Conservation (phyloP, 225 moss, liverwort and hornwort species). For the Pleurozium schreberi region DNA sequence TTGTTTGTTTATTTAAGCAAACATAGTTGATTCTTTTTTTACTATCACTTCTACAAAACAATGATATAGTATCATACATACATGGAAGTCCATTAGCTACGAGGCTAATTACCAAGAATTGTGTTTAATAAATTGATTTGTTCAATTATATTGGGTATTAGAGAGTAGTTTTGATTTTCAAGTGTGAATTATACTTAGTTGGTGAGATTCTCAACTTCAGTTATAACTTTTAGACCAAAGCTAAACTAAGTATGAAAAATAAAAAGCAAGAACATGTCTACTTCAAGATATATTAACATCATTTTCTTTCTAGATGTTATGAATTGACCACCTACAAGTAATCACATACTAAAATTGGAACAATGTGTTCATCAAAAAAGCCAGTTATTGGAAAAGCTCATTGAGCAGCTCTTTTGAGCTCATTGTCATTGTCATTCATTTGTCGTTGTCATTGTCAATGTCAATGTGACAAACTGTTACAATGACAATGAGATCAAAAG, state of each 20-base stretch:
- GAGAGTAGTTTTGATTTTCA: not conserved
- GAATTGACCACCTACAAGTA: not conserved
- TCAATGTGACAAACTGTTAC: too few relatives aligned
- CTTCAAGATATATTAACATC: not conserved
- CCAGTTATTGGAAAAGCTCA: too few relatives aligned
- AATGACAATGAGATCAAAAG: too few relatives aligned
- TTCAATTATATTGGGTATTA: not conserved
- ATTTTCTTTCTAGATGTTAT: not conserved
- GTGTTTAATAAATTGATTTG: not conserved
- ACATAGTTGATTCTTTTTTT: not conserved
- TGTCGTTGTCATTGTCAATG: too few relatives aligned
- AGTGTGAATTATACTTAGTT: not conserved
- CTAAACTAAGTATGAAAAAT: not conserved
- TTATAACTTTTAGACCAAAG: not conserved
- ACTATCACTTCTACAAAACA: not conserved
- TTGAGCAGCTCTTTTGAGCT: too few relatives aligned
- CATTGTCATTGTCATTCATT: too few relatives aligned
- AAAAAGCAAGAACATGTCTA: rapidly evolving
- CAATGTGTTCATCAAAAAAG: too few relatives aligned
- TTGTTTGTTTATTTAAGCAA: not conserved
- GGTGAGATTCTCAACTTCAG: not conserved
- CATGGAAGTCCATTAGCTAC: not conserved
- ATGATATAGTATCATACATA: not conserved
- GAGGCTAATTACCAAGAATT: not conserved
- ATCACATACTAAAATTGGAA: rapidly evolving